phyloP scores from a whole-genome alignment of 2,329 filamentous ascomycete species.

The Aureobasidium melanogenum region DNA sequence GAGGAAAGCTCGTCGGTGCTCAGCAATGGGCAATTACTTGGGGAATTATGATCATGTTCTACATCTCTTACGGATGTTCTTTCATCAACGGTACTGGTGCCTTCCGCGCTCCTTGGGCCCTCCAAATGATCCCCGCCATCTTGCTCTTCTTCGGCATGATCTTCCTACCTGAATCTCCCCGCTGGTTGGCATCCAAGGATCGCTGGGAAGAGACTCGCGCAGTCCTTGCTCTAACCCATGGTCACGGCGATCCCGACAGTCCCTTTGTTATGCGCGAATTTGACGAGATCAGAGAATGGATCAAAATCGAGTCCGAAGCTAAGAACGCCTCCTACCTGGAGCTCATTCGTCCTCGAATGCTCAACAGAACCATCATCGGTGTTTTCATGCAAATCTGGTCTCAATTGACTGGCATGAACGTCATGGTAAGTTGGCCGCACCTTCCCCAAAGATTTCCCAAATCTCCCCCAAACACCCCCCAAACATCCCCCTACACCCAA shows the following conservation, averaged over 20 bases:
- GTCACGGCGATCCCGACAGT: slow-evolving; percentile 26
- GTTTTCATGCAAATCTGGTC: slow-evolving; percentile 68
- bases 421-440: slow-evolving; percentile 40
- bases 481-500: neutral
- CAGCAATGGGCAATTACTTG: slow-evolving; percentile 67
- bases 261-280: slow-evolving; percentile 58
- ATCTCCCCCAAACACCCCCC: neutral
- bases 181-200: slow-evolving; percentile 38
- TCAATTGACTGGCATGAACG: slow-evolving; percentile 69
- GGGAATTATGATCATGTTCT: slow-evolving; percentile 59
- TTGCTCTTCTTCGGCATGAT: slow-evolving; percentile 37
- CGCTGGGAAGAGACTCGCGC: slow-evolving; percentile 35
- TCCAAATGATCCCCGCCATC: slow-evolving; percentile 37
- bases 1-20: slow-evolving; percentile 59
- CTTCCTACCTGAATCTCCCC: slow-evolving; percentile 38
- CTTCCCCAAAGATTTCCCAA: too few species aligned
- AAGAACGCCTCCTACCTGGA: slow-evolving; percentile 62
- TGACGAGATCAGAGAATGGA: slow-evolving; percentile 59
- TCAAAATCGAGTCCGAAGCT: slow-evolving; percentile 64
- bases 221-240: slow-evolving; percentile 36
- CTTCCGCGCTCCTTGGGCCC: slow-evolving; percentile 55
- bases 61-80: slow-evolving; percentile 54
- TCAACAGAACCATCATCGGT: slow-evolving; percentile 63
- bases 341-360: slow-evolving; percentile 63
- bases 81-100: slow-evolving; percentile 49